phyloP scores from a whole-genome alignment of 139 green algal genomes.

The Coccomyxa sp. region DNA sequence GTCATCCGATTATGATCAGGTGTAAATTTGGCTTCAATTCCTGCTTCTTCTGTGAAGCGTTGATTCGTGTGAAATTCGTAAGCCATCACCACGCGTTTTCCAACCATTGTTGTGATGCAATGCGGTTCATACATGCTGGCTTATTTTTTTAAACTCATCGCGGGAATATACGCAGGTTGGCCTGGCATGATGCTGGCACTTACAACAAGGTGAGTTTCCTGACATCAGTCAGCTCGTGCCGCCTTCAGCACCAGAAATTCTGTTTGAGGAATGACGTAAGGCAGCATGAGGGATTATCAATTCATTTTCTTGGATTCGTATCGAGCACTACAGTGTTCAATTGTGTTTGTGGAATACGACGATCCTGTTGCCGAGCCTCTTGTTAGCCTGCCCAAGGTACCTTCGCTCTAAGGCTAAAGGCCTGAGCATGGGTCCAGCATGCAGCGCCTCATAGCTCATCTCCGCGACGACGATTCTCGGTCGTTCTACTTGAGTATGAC shows the following conservation, averaged over 20 bases:
- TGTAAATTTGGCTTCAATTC: too few relatives aligned
- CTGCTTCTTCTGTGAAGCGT: too few relatives aligned
- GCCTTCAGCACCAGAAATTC: background rate
- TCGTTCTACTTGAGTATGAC: background rate
- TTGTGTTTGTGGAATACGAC: background rate
- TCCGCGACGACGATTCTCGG: background rate
- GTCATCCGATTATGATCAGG: background rate
- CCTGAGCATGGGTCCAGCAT: too few relatives aligned
- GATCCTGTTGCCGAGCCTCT: background rate
- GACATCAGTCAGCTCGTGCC: background rate
- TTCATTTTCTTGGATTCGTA: background rate
- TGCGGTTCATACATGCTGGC: too few relatives aligned
- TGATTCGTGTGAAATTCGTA: too few relatives aligned
- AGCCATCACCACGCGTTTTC: too few relatives aligned
- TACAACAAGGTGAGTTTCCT: conserved; percentile 42
- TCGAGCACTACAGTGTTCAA: background rate
- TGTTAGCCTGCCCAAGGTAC: background rate
- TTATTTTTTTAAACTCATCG: too few relatives aligned
- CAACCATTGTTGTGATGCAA: too few relatives aligned
- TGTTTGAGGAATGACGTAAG: background rate
- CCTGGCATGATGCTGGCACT: conserved; percentile 66
- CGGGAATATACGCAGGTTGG: conserved; percentile 15
- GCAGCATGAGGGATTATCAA: background rate
- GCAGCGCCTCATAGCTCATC: too few relatives aligned
- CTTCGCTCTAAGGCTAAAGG: too few relatives aligned